phyloP scores from a whole-genome alignment of 805 yeast species.

The Sugiyamaella lignohabitans region DNA sequence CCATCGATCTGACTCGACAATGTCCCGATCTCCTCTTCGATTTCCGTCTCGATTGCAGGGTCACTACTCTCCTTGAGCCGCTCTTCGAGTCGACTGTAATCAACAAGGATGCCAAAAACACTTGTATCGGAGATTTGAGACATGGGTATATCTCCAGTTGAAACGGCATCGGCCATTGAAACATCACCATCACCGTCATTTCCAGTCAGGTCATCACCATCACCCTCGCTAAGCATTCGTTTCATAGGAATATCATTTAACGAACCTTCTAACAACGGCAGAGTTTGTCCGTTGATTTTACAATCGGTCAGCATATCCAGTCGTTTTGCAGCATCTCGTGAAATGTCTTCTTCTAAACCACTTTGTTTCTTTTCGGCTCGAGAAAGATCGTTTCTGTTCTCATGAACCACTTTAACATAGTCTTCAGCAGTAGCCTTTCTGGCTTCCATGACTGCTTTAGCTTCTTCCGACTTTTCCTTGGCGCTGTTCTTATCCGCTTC shows the following conservation, averaged over 20 bases:
- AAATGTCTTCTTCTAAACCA: slow-evolving; percentile 44
- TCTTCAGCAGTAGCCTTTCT: slow-evolving; percentile 18
- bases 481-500: slow-evolving; percentile 16
- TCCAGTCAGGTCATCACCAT: background rate
- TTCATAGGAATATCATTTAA: slow-evolving; percentile 58
- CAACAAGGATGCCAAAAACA: slow-evolving; percentile 14
- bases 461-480: slow-evolving; percentile 34
- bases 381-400: slow-evolving; percentile 19
- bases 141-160: slow-evolving; percentile 14
- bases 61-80: slow-evolving; percentile 28
- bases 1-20: slow-evolving; percentile 27
- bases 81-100: slow-evolving; percentile 32
- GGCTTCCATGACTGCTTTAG: slow-evolving; percentile 34
- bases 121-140: background rate
- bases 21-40: slow-evolving; percentile 25
- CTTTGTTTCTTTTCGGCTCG: slow-evolving; percentile 20
- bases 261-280: slow-evolving; percentile 59
- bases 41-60: slow-evolving; percentile 20
- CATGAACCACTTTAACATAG: slow-evolving; percentile 31
- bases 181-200: slow-evolving; percentile 24
- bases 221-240: slow-evolving; percentile 33
- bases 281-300: slow-evolving; percentile 58
- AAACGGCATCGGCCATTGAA: slow-evolving; percentile 24
- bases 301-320: slow-evolving; percentile 59
- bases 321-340: slow-evolving; percentile 44